A percentile compares a stretch with the other conserved stretches of the same genome.
Conservation (phyloP, 2,329 filamentous ascomycete species). For the Trichoderma sp. region DNA sequence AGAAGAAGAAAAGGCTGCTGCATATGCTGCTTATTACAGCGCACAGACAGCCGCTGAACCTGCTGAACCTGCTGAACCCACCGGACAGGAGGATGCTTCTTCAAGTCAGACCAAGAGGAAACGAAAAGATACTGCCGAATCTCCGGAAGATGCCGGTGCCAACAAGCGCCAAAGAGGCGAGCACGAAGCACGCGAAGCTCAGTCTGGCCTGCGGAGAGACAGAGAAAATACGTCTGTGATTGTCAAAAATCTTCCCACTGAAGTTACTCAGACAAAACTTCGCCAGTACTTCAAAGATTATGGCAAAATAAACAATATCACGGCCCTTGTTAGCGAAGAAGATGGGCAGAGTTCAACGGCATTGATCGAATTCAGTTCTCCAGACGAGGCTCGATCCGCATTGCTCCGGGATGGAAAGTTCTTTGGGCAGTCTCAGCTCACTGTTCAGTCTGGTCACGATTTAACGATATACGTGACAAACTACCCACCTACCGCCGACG, state of each 20-base stretch:
- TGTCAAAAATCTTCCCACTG: constrained; percentile 73
- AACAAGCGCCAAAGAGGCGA: constrained; percentile 70
- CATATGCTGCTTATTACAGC: constrained; percentile 49
- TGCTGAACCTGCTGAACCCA: constrained; percentile 23
- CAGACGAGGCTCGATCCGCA: constrained; percentile 80
- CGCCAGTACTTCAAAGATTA: constrained; percentile 92
- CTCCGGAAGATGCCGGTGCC: constrained; percentile 49
- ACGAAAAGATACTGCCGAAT: constrained; percentile 61
- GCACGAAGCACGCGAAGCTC: constrained; percentile 38
- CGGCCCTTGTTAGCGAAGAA: constrained; percentile 63
- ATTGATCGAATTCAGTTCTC: constrained; percentile 80
- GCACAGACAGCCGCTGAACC: constrained; percentile 38
- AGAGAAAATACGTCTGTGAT: constrained; percentile 88
- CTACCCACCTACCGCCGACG: constrained; percentile 77
- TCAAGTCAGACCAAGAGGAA: constrained; percentile 70
- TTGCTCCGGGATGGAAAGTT: constrained; percentile 80
- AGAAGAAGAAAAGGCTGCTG: constrained; percentile 61
- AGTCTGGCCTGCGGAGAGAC: constrained; percentile 68
- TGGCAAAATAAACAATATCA: constrained; percentile 79
- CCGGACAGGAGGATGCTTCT: constrained; percentile 38
- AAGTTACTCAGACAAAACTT: constrained; percentile 71
- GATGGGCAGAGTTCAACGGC: constrained; percentile 68
- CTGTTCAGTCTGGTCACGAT: constrained; percentile 73
- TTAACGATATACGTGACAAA: constrained; percentile 90
- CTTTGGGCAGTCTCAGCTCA: constrained; percentile 73